Percentiles rank a stretch among this genome's conserved stretches.
phyloP scores from a whole-genome alignment of 1,284 basidiomycete genomes.

The Schizophyllum commune region DNA sequence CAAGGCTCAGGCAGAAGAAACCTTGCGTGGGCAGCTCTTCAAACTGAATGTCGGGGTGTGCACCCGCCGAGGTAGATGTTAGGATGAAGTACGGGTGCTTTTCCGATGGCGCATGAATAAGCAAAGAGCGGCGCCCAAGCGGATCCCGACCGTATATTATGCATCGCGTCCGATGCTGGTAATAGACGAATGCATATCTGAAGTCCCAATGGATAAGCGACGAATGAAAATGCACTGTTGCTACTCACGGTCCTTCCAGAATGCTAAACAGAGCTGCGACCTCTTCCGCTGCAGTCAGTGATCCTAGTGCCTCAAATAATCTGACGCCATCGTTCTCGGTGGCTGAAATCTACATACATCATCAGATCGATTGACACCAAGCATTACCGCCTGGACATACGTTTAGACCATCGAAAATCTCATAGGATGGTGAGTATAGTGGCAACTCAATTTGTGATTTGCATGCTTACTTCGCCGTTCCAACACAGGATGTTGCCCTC shows the following conservation, averaged over 20 bases:
- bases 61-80: conserved; percentile 58
- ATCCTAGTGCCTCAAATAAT: conserved; percentile 49
- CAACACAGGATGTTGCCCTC: conserved; percentile 69
- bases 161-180: conserved; percentile 44
- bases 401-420: conserved; percentile 76
- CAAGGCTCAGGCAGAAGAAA: conserved; percentile 48
- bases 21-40: conserved; percentile 58
- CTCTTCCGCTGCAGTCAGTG: conserved; percentile 30
- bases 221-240: background rate
- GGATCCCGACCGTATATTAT: conserved; percentile 63
- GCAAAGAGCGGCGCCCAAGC: conserved; percentile 83
- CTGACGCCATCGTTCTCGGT: conserved; percentile 75
- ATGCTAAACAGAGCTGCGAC: conserved; percentile 45
- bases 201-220: conserved; percentile 3
- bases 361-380: background rate
- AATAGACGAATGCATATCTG: conserved; percentile 82
- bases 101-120: conserved; percentile 53
- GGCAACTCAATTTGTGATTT: conserved; percentile 2
- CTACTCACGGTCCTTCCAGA: conserved; percentile 84
- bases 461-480: conserved; percentile 75
- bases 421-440: background rate
- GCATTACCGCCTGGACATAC: conserved; percentile 26
- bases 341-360: conserved; percentile 30
- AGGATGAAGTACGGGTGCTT: conserved; percentile 49
- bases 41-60: conserved; percentile 33